Base-by-base conservation (phyloP, 768 basidiomycete species). In the Mycena alexandri region DNA sequence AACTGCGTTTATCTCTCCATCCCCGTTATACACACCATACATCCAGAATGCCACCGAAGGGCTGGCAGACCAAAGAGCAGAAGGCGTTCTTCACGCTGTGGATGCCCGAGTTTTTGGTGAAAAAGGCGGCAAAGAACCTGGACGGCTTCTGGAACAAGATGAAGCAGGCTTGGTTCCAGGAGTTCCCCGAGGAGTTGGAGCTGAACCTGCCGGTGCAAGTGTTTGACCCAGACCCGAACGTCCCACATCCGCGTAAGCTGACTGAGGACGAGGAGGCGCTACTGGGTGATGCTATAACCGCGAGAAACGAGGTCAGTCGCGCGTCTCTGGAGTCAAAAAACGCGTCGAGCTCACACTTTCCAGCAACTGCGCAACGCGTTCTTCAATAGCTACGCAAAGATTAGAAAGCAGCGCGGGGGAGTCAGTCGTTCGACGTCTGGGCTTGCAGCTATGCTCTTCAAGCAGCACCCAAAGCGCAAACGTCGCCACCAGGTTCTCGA, bases 401-500 rank as follows among this genome's bases (percentile, higher is more conserved):
- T 54, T 4, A 12, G 22, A 7, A 36, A 21, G 0, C 2, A 14
- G 1, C 21, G 52, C 19, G 61, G 61, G 5, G 61, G 52, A 11
- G 21, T 43, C 7, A 11, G 16, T 3, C 22, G 38, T 7, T 46
- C 52, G n/a, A 8, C n/a, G 17, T 16, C n/a, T 0, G 55, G 53
- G 3, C 21, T 63, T 6, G 62, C 62, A 3, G 43, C 36, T 1
- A 24, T 25, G 7, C 46, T 55, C 17, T 63, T 63, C 54, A 63
- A 63, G 19, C 12, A n/a, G 19, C 38, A 16, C 5, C 53, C 62
- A 1, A 63, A 63, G 14, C 33, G 44, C 2, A 44, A 38, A 4
- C 52, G 62, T 3, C 62, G 54, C 24, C 62, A 56, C 54, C 62
- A 63, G 24, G 62, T 63, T 7, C 62, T 63, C 16, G 62, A 63